A percentile compares a stretch with the other conserved stretches of the same genome.
Evolutionary conservation across 371 early-diverging fungal species (phyloP).

Genomic region (Mucor saturninus): DNA sequence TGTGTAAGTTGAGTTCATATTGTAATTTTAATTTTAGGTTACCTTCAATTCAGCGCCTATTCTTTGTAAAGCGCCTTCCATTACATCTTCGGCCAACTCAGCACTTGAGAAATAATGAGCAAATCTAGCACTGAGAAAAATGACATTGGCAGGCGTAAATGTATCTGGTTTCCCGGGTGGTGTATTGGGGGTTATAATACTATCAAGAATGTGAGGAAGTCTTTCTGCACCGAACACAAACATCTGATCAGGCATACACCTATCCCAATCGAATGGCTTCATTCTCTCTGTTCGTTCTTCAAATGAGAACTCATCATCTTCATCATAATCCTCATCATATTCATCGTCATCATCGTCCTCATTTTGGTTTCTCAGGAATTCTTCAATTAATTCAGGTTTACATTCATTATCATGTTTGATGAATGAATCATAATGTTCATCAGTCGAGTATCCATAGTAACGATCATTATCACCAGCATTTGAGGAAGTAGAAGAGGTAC

Average conservation of each 20-base stretch:
- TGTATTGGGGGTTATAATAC: constrained; percentile 64
- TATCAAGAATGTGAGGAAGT: constrained; percentile 42
- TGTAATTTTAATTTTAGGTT: neutral
- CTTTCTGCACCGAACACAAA: constrained; percentile 77
- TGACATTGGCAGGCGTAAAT: constrained; percentile 82
- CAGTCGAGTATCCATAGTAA: constrained; percentile 49
- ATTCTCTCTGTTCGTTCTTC: constrained; percentile 4
- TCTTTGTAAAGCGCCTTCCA: constrained; percentile 63
- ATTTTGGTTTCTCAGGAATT: constrained; percentile 17
- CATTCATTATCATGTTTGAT: constrained; percentile 55
- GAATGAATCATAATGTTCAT: constrained; percentile 40
- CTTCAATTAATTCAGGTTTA: constrained; percentile 46
- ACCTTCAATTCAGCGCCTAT: constrained; percentile 72
- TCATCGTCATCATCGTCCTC: constrained; percentile 5
- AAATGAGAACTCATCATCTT: constrained; percentile 6
- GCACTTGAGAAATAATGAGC: constrained; percentile 79
- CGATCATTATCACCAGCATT: constrained; percentile 52
- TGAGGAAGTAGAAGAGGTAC: constrained; percentile 35
- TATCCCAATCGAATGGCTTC: constrained; percentile 69
- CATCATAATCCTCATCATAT: constrained; percentile 27
- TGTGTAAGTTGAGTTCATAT: neutral
- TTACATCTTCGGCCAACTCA: constrained; percentile 73
- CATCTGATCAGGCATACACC: constrained; percentile 85
- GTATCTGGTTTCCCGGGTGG: constrained; percentile 59
- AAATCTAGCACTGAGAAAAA: constrained; percentile 89